Conservation (phyloP, 805 yeast species). For the Saccharomyces mikatae region DNA sequence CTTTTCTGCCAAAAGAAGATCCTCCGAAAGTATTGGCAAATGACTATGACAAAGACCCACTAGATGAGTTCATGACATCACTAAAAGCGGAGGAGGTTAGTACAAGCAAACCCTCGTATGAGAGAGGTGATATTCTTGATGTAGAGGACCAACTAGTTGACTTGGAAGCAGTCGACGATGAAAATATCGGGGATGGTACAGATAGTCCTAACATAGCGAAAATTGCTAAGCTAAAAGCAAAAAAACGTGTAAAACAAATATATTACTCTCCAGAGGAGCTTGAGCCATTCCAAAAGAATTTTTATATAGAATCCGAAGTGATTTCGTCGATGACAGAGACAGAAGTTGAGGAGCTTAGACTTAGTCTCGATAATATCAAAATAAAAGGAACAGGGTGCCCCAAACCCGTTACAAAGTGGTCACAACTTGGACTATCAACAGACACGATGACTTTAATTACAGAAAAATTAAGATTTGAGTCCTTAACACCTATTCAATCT, state of each 20-base stretch:
- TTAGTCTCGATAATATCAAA: constrained; percentile 54
- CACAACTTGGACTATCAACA: constrained; percentile 70
- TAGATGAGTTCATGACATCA: constrained; percentile 39
- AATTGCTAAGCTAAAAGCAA: constrained; percentile 33
- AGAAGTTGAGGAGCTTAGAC: constrained; percentile 49
- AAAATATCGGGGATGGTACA: constrained; percentile 30
- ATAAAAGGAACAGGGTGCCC: constrained; percentile 53
- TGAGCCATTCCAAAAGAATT: constrained; percentile 49
- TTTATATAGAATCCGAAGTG: constrained; percentile 52
- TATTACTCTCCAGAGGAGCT: constrained; percentile 31
- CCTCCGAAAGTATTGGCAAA: neutral
- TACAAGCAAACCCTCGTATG: neutral
- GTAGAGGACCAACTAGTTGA: constrained; percentile 11
- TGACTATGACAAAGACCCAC: constrained; percentile 34
- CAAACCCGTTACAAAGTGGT: constrained; percentile 67
- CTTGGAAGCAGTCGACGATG: constrained; percentile 24
- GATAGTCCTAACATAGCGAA: constrained; percentile 32
- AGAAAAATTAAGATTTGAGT: constrained; percentile 41
- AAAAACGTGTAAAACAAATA: constrained; percentile 28
- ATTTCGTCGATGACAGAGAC: constrained; percentile 39
- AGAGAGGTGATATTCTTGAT: constrained; percentile 7
- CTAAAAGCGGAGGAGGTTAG: constrained; percentile 3
- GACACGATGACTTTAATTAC: constrained; percentile 46
- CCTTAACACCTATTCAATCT: constrained; percentile 83
- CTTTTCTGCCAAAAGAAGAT: neutral